Evolutionary conservation across 768 basidiomycete species (phyloP).

Genomic region (Naganishia friedmannii): DNA sequence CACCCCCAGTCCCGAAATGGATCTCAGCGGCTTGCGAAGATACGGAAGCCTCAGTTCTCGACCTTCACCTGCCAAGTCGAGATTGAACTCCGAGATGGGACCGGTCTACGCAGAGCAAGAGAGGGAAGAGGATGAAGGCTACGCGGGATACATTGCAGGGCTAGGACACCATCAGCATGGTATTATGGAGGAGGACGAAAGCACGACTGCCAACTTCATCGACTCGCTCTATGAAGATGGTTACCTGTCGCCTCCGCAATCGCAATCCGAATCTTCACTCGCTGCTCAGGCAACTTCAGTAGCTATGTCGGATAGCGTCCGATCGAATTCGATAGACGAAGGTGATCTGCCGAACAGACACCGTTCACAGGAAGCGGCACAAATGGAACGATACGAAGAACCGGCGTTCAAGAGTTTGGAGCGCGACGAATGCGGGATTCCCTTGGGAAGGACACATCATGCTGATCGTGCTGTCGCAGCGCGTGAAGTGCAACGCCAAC

Average conservation of each 20-base stretch:
- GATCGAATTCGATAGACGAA: constrained; percentile 22
- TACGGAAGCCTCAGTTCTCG: constrained; percentile 16
- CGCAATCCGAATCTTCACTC: constrained; percentile 25
- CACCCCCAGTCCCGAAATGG: constrained; percentile 20
- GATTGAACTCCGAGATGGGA: not conserved
- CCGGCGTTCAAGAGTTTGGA: constrained; percentile 18
- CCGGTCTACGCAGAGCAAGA: constrained; percentile 19
- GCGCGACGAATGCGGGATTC: constrained; percentile 41
- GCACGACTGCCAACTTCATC: constrained; percentile 34
- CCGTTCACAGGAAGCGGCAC: constrained; percentile 24
- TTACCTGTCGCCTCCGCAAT: constrained; percentile 46
- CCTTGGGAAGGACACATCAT: constrained; percentile 48
- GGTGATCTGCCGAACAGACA: constrained; percentile 30
- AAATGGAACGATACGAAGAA: constrained; percentile 28
- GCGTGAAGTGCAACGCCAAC: constrained; percentile 26
- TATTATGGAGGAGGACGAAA: constrained; percentile 17
- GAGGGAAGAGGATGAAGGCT: constrained; percentile 25
- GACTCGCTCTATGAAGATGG: constrained; percentile 50
- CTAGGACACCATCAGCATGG: constrained; percentile 1
- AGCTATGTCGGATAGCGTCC: constrained; percentile 1
- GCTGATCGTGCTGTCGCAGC: constrained; percentile 42
- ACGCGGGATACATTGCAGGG: constrained; percentile 9
- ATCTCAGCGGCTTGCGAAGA: constrained; percentile 9
- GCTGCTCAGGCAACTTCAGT: not conserved
- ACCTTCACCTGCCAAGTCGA: constrained; percentile 1